Percentiles rank a stretch among this genome's conserved stretches.
Conservation (phyloP, 176 grass and related monocot genomes). For the Musa troglodytarum region DNA sequence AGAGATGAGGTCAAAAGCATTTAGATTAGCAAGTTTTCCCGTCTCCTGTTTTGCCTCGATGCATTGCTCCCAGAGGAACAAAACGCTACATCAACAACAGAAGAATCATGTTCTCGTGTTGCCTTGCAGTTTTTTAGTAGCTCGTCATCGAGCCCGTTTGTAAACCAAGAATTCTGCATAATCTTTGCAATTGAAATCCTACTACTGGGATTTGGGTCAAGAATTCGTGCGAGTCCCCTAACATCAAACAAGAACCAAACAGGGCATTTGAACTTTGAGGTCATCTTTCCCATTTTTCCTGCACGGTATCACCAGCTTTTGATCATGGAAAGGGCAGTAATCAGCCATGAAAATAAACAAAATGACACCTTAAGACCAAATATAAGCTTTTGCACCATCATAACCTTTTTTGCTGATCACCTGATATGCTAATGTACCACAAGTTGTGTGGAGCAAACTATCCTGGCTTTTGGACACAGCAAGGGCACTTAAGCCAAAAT, state of each 20-base stretch:
- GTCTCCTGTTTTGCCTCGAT: slow-evolving; percentile 14
- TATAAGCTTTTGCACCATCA: slow-evolving; percentile 17
- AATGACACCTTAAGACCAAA: slow-evolving; percentile 73
- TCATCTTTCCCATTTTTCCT: slow-evolving; percentile 51
- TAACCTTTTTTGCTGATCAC: slow-evolving; percentile 62
- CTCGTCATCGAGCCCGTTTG: slow-evolving; percentile 28
- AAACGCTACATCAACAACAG: slow-evolving; percentile 17
- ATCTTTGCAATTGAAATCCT: slow-evolving; percentile 52
- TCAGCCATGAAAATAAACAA: slow-evolving; percentile 68
- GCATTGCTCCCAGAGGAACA: background rate
- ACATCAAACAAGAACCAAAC: slow-evolving; percentile 54
- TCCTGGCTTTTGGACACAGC: slow-evolving; percentile 35
- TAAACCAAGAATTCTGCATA: slow-evolving; percentile 68
- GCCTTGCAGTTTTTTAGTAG: slow-evolving; percentile 3
- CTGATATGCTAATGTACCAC: slow-evolving; percentile 42
- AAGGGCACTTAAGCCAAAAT: slow-evolving; percentile 76
- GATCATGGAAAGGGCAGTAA: slow-evolving; percentile 66
- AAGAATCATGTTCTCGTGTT: slow-evolving; percentile 8
- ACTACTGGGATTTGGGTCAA: slow-evolving; percentile 53
- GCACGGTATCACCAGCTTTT: slow-evolving; percentile 70
- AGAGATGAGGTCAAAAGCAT: slow-evolving; percentile 85
- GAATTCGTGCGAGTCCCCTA: slow-evolving; percentile 37
- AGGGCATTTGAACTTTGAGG: slow-evolving; percentile 45
- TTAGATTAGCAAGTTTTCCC: slow-evolving; percentile 42
- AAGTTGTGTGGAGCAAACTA: too few relatives aligned